Conservation (phyloP, 2,329 filamentous ascomycete species). For the Alternaria atra region DNA sequence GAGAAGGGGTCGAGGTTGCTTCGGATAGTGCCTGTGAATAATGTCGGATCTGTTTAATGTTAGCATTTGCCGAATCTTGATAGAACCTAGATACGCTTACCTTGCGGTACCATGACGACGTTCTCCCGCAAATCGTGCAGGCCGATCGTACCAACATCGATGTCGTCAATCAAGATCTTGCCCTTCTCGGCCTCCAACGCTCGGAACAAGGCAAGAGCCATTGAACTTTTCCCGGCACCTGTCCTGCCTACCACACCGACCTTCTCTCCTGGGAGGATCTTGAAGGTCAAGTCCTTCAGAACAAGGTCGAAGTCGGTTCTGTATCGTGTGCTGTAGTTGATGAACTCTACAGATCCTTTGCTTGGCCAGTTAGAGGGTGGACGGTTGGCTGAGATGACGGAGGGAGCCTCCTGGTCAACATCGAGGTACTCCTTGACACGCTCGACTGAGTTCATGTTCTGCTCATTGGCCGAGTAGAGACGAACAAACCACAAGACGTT, state of each 20-base stretch:
- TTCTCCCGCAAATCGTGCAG: conserved; percentile 91
- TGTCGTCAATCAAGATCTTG: conserved; percentile 86
- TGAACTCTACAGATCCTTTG: conserved; percentile 85
- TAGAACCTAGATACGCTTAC: conserved; percentile 27
- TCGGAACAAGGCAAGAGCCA: conserved; percentile 91
- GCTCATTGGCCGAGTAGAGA: conserved; percentile 92
- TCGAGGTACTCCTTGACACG: conserved; percentile 97
- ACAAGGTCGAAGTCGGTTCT: conserved; percentile 87
- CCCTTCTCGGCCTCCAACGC: conserved; percentile 90
- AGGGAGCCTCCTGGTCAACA: conserved; percentile 88
- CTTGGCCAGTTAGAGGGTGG: conserved; percentile 85
- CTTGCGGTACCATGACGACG: conserved; percentile 95
- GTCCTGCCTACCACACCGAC: conserved; percentile 96
- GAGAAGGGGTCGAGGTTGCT: conserved; percentile 94
- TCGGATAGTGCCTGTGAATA: conserved; percentile 91
- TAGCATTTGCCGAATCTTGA: conserved; percentile 15
- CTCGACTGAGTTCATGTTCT: conserved; percentile 99
- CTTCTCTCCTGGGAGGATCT: conserved; percentile 86
- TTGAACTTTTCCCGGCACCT: conserved; percentile 94
- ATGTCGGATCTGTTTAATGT: conserved; percentile 73
- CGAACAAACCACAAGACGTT: conserved; percentile 97
- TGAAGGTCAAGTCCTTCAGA: conserved; percentile 83
- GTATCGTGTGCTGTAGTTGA: conserved; percentile 88
- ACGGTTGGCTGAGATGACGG: conserved; percentile 78
- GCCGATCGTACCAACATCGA: conserved; percentile 91